phyloP scores from a whole-genome alignment of 805 yeast species.

The Grigorovia jiainica region DNA sequence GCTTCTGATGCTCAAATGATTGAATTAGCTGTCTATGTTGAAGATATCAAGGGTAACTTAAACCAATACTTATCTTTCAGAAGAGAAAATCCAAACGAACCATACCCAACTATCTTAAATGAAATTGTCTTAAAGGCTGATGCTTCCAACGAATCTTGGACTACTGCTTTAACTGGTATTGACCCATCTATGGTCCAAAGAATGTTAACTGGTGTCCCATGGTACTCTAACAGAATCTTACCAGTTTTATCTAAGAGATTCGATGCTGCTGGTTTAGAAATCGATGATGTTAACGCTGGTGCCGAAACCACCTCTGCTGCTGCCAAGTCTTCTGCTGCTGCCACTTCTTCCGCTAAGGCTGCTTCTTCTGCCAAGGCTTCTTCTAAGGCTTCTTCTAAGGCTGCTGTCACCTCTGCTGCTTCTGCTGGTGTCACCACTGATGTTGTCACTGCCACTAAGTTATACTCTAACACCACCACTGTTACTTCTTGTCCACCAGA shows the following conservation, averaged over 20 bases:
- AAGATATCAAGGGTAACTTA: conserved; percentile 6
- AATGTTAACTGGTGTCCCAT: conserved; percentile 29
- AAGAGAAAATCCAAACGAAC: conserved; percentile 7
- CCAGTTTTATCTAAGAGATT: conserved; percentile 5
- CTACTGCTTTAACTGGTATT: conserved; percentile 19
- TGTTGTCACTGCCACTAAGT: too few relatives aligned
- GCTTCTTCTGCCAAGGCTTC: not conserved
- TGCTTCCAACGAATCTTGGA: conserved; percentile 25
- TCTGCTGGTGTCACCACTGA: too few relatives aligned
- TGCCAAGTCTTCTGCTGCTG: not conserved
- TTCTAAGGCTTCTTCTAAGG: not conserved
- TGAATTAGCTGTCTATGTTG: conserved; percentile 8
- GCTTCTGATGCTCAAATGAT: conserved; percentile 3
- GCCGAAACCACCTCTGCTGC: not conserved
- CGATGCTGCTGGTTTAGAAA: not conserved
- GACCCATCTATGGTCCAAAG: conserved; percentile 21
- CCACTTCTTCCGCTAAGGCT: not conserved
- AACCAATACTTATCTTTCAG: conserved; percentile 6
- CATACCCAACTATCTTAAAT: conserved; percentile 6
- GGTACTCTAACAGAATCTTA: conserved; percentile 25
- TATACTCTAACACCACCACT: too few relatives aligned
- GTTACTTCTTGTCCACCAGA: conserved; percentile 3
- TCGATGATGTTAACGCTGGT: not conserved
- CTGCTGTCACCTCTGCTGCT: not conserved
- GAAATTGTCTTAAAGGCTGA: not conserved